Evolutionary conservation across 768 basidiomycete genomes (phyloP), one percentile per base, ranked within the genome.

Genomic region (Brasilioporus rufonigricans): DNA sequence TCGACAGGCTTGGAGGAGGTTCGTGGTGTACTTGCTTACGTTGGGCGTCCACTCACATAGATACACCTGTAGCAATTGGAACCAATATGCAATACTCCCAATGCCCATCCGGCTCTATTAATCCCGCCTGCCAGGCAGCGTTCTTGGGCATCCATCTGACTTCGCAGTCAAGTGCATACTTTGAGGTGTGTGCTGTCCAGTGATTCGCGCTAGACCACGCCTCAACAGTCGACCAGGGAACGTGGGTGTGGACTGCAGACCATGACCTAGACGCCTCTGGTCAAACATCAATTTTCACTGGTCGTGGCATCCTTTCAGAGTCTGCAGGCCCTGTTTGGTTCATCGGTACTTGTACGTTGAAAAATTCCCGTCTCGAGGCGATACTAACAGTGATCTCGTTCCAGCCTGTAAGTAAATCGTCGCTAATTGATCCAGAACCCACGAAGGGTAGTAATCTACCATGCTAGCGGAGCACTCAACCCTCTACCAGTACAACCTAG

Each of bases 221-320:
- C 19, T 50, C 16, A 55, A n/a, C 32, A 26, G 33, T 26, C 13
- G 16, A 40, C 31, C 50, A 87, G 84, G 86, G 85, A 5, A 79
- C 83, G 14, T 91, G 89, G 90, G 79, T 89, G 4, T 92, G 90
- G 90, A 72, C 81, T 7, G 87, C 89, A 11, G 91, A 93, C 60
- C 90, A 93, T 60, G 64, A 65, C 31, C 4, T 65, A 9, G 84
- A 89, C 54, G 71, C 87, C 23, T 81, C 84, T 49, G 70, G 72
- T 6, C 81, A 83, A 57, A 68, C 83, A 39, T 76, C 80, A 1
- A 58, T 87, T n/a, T 91, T 71, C 53, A 79, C 78, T 32, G 90
- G 87, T 1, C 80, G 90, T 23, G 90, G 90, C 5, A 80, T 91
- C 27, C 74, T 89, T 27, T 87, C 85, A 0, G 82, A 91, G 65